A percentile compares a stretch with the other conserved stretches of the same genome.
These are phyloP conservation scores for Apophysomyces variabilis DNA, from an alignment of 371 early-diverging fungal species.

Conservation along the genomic window DNA sequence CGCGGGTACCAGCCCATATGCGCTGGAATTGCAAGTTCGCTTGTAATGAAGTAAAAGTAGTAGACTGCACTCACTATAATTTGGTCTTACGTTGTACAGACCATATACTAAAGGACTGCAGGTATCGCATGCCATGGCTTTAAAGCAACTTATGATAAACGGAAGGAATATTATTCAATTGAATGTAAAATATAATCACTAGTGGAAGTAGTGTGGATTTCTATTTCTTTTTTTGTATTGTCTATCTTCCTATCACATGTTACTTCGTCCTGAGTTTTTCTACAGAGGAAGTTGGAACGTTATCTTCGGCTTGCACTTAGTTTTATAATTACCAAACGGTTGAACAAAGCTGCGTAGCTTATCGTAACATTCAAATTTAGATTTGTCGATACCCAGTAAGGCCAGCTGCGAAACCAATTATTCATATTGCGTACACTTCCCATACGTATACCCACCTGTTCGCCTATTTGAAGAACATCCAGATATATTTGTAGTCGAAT, in stretches of 20 bases:
- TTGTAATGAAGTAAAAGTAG: too few relatives aligned
- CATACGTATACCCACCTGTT: conserved; percentile 44
- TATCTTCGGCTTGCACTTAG: background rate
- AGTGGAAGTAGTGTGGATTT: background rate
- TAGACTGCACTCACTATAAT: too few relatives aligned
- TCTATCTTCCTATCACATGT: background rate
- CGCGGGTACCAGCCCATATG: too few relatives aligned
- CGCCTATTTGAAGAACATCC: conserved; percentile 56
- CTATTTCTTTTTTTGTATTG: background rate
- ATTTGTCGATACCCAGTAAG: conserved; percentile 17
- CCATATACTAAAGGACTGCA: too few relatives aligned
- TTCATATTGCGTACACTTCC: background rate
- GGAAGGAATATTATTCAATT: too few relatives aligned
- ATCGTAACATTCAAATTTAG: conserved; percentile 16
- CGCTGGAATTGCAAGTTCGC: too few relatives aligned
- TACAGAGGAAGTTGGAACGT: background rate
- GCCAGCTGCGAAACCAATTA: conserved; percentile 14
- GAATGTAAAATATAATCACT: background rate
- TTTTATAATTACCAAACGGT: conserved; percentile 26
- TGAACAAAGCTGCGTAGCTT: conserved; percentile 23
- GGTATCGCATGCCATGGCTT: too few relatives aligned
- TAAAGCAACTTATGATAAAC: too few relatives aligned
- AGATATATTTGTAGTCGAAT: conserved; percentile 61
- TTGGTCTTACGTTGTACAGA: too few relatives aligned
- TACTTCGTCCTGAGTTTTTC: background rate